phyloP scores from a whole-genome alignment of 2,329 filamentous ascomycete species.

The Calonectria henricotiae region DNA sequence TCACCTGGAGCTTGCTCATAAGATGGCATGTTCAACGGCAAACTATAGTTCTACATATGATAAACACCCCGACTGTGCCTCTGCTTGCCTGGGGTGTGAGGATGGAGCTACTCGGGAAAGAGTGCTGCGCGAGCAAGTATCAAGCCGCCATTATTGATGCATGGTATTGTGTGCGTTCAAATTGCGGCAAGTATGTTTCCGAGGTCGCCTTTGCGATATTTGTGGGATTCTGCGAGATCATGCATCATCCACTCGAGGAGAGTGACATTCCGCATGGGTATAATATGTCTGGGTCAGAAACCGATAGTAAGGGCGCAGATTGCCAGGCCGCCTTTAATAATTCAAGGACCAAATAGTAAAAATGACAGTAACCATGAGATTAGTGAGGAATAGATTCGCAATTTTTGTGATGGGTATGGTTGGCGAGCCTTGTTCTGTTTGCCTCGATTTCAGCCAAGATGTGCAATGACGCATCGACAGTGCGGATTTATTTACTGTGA shows the following conservation, averaged over 20 bases:
- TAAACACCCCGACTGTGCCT: slow-evolving; percentile 25
- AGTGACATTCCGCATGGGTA: slow-evolving; percentile 28
- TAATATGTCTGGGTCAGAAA: slow-evolving; percentile 59
- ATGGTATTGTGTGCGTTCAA: slow-evolving; percentile 26
- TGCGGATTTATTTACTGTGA: too few species aligned
- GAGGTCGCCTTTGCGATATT: slow-evolving; percentile 22
- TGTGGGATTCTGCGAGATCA: slow-evolving; percentile 19
- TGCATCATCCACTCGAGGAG: neutral
- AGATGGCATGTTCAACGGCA: slow-evolving; percentile 26
- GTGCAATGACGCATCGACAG: too few species aligned
- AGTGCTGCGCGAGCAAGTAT: slow-evolving; percentile 32
- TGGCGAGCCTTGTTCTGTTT: too few species aligned
- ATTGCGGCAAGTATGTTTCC: slow-evolving; percentile 14
- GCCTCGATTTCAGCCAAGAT: too few species aligned
- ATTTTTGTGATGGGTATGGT: too few species aligned
- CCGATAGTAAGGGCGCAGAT: neutral
- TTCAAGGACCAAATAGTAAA: too few species aligned
- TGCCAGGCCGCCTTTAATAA: too few species aligned
- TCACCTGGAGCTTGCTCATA: neutral
- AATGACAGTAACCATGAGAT: too few species aligned
- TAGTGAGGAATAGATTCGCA: too few species aligned
- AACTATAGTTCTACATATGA: slow-evolving; percentile 21
- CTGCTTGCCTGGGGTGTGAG: slow-evolving; percentile 19
- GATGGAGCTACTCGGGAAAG: slow-evolving; percentile 23
- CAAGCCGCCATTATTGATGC: slow-evolving; percentile 26